phyloP scores from a whole-genome alignment of 1,284 basidiomycete species.

The Cutaneotrichosporon cutaneum region DNA sequence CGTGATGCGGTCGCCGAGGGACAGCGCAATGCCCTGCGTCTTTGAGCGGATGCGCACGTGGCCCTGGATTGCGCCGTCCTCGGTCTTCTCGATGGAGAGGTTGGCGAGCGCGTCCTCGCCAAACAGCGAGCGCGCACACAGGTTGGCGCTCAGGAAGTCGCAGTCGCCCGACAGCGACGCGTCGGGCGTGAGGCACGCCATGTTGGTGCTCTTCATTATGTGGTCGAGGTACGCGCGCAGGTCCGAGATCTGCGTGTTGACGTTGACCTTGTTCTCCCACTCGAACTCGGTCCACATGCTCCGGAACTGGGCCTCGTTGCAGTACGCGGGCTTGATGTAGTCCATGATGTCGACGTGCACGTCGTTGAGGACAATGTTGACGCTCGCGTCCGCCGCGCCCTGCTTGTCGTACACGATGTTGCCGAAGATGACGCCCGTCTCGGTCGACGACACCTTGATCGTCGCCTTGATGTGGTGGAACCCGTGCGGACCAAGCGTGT shows the following conservation, averaged over 20 bases:
- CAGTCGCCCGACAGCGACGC: slow-evolving; percentile 87
- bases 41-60: slow-evolving; percentile 92
- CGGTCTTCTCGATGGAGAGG: slow-evolving; percentile 86
- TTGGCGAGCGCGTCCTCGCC: slow-evolving; percentile 98
- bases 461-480: slow-evolving; percentile 99
- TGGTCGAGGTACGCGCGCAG: slow-evolving; percentile 81
- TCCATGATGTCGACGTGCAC: slow-evolving; percentile 99
- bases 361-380: slow-evolving; percentile 84
- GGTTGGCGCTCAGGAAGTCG: slow-evolving; percentile 89
- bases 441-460: slow-evolving; percentile 95
- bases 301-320: slow-evolving; percentile 91
- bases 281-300: slow-evolving; percentile 98
- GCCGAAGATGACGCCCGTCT: slow-evolving; percentile 97
- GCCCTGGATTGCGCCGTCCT: slow-evolving; percentile 76
- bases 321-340: slow-evolving; percentile 96
- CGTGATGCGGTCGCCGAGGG: slow-evolving; percentile 72
- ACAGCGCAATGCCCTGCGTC: slow-evolving; percentile 93
- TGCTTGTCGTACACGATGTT: slow-evolving; percentile 97
- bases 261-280: slow-evolving; percentile 97
- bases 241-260: slow-evolving; percentile 77
- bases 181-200: slow-evolving; percentile 93
- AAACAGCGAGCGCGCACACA: slow-evolving; percentile 88
- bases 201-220: slow-evolving; percentile 90
- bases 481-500: slow-evolving; percentile 91
- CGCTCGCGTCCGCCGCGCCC: slow-evolving; percentile 75